These are phyloP conservation scores for Aspergillus intermedius DNA, from an alignment of 2,329 filamentous ascomycete species.

Conservation along the genomic window DNA sequence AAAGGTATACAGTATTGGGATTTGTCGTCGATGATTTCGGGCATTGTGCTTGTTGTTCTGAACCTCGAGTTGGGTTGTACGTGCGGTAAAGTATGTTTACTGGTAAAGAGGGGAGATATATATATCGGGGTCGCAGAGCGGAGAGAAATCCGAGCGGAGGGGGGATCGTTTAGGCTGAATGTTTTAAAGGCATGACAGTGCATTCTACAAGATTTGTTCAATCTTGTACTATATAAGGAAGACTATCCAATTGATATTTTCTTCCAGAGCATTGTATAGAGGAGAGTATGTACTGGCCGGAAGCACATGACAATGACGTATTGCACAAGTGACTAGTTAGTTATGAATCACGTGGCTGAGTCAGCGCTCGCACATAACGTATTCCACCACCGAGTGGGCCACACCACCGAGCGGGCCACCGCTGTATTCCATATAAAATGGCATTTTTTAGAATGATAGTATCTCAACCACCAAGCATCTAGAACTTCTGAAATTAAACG, in stretches of 20 bases:
- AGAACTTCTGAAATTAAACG: no score
- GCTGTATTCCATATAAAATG: no score
- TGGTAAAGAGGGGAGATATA: not conserved
- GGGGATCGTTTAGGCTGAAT: not conserved
- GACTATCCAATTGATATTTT: not conserved
- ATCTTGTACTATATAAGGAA: not conserved
- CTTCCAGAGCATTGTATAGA: no score
- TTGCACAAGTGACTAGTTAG: no score
- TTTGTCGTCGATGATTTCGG: conserved; percentile 66
- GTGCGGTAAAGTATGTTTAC: not conserved
- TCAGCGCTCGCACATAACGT: no score
- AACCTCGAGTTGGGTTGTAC: not conserved
- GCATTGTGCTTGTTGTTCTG: conserved; percentile 29
- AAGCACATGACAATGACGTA: no score
- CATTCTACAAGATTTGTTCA: not conserved
- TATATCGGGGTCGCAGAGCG: not conserved
- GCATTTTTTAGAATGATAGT: no score
- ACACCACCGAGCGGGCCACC: no score
- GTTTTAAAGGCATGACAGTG: not conserved
- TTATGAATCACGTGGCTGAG: no score
- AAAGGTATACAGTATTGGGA: conserved; percentile 71
- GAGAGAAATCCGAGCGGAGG: not conserved
- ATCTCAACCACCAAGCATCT: no score
- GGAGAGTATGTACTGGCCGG: no score
- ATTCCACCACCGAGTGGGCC: no score